Percentiles rank a stretch among this genome's conserved stretches.
These are phyloP conservation scores for Geotrichum carabidarum DNA, from an alignment of 1,139 yeast genomes.

Conservation along the genomic window DNA sequence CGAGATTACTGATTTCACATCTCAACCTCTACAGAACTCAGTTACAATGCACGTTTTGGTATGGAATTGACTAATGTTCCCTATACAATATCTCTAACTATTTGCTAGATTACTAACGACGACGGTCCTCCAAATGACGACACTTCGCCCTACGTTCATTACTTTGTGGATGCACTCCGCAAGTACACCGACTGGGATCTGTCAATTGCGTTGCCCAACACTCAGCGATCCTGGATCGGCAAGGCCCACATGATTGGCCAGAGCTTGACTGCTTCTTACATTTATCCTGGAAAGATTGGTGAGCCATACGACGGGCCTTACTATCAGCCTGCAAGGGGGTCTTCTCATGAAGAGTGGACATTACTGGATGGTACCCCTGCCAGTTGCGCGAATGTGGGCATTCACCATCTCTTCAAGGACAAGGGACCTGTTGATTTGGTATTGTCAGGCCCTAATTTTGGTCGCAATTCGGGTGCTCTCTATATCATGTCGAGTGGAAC, in stretches of 20 bases:
- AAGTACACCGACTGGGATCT: conserved; percentile 74
- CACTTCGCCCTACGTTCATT: conserved; percentile 82
- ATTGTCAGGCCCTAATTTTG: conserved; percentile 91
- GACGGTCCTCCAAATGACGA: conserved; percentile 87
- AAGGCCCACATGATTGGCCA: conserved; percentile 94
- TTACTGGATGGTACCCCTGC: conserved; percentile 92
- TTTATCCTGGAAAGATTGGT: conserved; percentile 38
- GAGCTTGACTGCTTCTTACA: conserved; percentile 60
- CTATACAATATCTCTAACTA: too few species aligned
- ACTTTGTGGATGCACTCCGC: conserved; percentile 65
- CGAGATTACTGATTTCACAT: too few species aligned
- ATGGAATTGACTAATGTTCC: too few species aligned
- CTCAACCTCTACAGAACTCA: too few species aligned
- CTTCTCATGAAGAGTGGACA: conserved; percentile 71
- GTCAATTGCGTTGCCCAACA: conserved; percentile 72
- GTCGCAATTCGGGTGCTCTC: conserved; percentile 85
- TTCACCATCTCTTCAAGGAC: conserved; percentile 59
- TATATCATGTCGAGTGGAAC: conserved; percentile 94
- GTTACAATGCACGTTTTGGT: too few species aligned
- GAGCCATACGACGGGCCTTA: conserved; percentile 69
- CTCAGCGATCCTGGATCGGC: conserved; percentile 84
- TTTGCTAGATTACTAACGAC: conserved; percentile 62
- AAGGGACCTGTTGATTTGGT: conserved; percentile 74
- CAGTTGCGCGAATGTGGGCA: conserved; percentile 86
- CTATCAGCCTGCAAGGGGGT: conserved; percentile 35